Evolutionary conservation across 2,329 filamentous ascomycete species (phyloP).

Genomic region (Rhynchosporium secalis): DNA sequence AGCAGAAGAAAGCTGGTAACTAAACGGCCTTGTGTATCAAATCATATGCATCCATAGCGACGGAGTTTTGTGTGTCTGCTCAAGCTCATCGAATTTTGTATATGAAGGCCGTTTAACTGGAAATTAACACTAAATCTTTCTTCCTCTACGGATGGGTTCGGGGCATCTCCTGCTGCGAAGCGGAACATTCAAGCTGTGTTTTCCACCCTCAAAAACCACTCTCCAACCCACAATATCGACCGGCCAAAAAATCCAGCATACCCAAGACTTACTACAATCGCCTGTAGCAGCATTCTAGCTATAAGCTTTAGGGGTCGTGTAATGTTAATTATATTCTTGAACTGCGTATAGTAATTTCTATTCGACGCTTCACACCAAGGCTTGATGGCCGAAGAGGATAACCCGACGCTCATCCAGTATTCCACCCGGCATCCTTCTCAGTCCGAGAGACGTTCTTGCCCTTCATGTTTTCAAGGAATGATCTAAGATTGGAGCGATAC

Average conservation of each 20-base stretch:
- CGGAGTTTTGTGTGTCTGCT: constrained; percentile 4
- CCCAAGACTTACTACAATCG: neutral
- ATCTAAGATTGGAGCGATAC: neutral
- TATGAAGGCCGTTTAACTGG: neutral
- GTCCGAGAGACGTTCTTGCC: neutral
- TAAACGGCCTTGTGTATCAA: constrained; percentile 19
- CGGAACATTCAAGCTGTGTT: neutral
- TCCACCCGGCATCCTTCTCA: neutral
- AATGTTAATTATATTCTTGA: neutral
- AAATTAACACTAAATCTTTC: neutral
- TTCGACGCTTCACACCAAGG: neutral
- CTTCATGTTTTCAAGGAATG: neutral
- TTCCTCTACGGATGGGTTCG: neutral
- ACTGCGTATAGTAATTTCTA: neutral
- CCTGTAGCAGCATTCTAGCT: neutral
- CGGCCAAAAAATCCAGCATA: neutral
- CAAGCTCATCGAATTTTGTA: neutral
- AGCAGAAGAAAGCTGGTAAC: constrained; percentile 34
- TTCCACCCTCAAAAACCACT: constrained; percentile 2
- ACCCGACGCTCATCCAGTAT: neutral
- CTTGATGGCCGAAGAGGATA: neutral
- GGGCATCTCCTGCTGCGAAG: neutral
- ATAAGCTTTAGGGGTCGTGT: neutral
- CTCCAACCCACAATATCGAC: neutral
- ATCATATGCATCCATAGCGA: constrained; percentile 20